phyloP scores from a whole-genome alignment of 208 protist genomes.

The Blastocrithidia nonstop region DNA sequence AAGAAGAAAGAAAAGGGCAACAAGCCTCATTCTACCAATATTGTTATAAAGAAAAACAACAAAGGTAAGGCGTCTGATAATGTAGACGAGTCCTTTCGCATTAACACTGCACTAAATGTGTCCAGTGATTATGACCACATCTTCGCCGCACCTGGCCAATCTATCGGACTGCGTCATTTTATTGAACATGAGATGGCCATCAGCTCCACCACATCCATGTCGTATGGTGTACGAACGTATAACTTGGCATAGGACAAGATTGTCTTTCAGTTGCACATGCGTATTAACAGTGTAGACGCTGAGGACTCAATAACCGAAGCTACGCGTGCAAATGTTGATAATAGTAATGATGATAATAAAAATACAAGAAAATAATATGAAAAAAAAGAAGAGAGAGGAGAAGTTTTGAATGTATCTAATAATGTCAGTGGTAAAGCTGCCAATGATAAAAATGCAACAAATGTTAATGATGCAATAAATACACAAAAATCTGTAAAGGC shows the following conservation, averaged over 20 bases:
- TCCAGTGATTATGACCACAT: too few relatives aligned
- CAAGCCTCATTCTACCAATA: neutral
- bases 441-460: conserved; percentile 6
- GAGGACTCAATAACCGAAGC: neutral
- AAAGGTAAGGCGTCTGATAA: too few relatives aligned
- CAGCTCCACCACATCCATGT: conserved; percentile 18
- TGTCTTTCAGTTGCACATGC: conserved; percentile 52
- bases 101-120: neutral
- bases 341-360: neutral
- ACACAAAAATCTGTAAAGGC: too few relatives aligned
- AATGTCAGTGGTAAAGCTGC: too few relatives aligned
- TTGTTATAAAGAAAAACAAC: conserved; percentile 1
- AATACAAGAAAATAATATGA: conserved; percentile 5
- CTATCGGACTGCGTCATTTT: conserved; percentile 49
- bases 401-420: too few relatives aligned
- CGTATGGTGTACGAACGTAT: conserved; percentile 55
- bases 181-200: conserved; percentile 24
- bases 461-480: too few relatives aligned
- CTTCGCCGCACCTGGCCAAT: conserved; percentile 31
- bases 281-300: conserved; percentile 15
- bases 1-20: neutral
- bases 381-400: conserved; percentile 4
- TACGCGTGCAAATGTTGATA: neutral
- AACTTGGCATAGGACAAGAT: conserved; percentile 44
- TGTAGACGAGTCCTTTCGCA: too few relatives aligned